These are phyloP conservation scores for Bathelium albidoporum DNA, from an alignment of 495 filamentous ascomycete genomes.

Conservation along the genomic window DNA sequence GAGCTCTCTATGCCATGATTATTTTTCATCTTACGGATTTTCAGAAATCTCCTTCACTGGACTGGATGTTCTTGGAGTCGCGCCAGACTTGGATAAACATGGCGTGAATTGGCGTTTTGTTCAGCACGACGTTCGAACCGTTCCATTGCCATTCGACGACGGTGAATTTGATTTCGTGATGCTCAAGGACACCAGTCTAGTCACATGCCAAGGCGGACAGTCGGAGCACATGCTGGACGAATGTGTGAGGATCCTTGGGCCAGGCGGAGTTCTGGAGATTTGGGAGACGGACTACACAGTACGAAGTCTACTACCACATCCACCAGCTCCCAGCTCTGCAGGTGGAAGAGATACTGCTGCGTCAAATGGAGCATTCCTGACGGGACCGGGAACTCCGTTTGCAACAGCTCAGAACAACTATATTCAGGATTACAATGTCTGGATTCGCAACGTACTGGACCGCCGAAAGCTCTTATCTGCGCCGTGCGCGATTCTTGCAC, in stretches of 20 bases:
- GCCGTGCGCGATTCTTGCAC: conserved; percentile 69
- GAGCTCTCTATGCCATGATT: conserved; percentile 74
- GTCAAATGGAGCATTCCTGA: conserved; percentile 65
- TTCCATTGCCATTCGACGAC: conserved; percentile 70
- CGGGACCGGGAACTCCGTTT: conserved; percentile 75
- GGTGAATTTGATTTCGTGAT: conserved; percentile 84
- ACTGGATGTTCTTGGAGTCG: conserved; percentile 69
- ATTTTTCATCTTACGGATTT: conserved; percentile 52
- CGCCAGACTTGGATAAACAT: conserved; percentile 59
- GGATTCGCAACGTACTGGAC: conserved; percentile 69
- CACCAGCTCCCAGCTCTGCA: conserved; percentile 46
- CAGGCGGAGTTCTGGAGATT: conserved; percentile 73
- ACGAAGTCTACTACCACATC: conserved; percentile 65
- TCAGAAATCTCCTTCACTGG: conserved; percentile 57
- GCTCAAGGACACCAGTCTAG: conserved; percentile 74
- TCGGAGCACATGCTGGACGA: conserved; percentile 65
- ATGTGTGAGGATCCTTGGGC: conserved; percentile 62
- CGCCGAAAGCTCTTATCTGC: conserved; percentile 56
- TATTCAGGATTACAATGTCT: conserved; percentile 73
- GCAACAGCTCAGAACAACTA: conserved; percentile 66
- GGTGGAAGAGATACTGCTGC: conserved; percentile 54
- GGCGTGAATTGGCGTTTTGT: conserved; percentile 82
- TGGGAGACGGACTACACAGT: conserved; percentile 77
- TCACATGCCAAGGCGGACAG: conserved; percentile 45
- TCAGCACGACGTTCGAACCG: conserved; percentile 69